A percentile compares a stretch with the other conserved stretches of the same genome.
These are phyloP conservation scores for Isabelozyma heimii DNA, from an alignment of 805 yeast species.

Conservation along the genomic window DNA sequence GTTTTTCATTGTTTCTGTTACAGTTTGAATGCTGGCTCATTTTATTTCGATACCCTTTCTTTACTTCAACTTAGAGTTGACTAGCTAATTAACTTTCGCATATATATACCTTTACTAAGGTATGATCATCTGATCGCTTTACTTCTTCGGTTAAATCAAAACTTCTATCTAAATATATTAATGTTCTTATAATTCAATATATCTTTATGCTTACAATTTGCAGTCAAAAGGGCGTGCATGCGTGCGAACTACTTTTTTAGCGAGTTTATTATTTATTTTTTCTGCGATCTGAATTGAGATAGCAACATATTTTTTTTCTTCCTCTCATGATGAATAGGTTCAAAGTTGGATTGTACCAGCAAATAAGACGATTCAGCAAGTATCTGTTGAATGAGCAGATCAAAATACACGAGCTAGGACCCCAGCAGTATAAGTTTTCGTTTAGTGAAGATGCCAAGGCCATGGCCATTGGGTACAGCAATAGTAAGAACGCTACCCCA, in stretches of 20 bases:
- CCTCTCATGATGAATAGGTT: neutral
- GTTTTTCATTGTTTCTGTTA: neutral
- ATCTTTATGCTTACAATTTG: neutral
- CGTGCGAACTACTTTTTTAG: neutral
- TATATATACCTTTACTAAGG: neutral
- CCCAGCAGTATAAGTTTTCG: slow-evolving; percentile 11
- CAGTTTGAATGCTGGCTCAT: neutral
- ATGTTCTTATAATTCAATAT: no score
- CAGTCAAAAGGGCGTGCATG: neutral
- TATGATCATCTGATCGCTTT: neutral
- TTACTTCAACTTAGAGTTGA: neutral
- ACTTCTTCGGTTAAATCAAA: neutral
- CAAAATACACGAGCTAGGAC: slow-evolving; percentile 10
- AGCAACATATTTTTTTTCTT: neutral
- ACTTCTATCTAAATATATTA: no score
- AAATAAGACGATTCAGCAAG: slow-evolving; percentile 3
- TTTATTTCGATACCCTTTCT: neutral
- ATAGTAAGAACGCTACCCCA: slow-evolving; percentile 13
- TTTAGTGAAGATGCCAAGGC: slow-evolving; percentile 18
- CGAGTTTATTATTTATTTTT: no score
- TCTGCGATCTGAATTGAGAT: neutral
- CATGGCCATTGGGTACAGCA: slow-evolving; percentile 18
- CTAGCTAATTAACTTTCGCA: neutral
- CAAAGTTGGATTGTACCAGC: neutral
- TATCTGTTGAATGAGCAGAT: slow-evolving; percentile 16